Evolutionary conservation across 164 flowering plant genomes (phyloP).

Genomic region (Magnolia sinica): DNA sequence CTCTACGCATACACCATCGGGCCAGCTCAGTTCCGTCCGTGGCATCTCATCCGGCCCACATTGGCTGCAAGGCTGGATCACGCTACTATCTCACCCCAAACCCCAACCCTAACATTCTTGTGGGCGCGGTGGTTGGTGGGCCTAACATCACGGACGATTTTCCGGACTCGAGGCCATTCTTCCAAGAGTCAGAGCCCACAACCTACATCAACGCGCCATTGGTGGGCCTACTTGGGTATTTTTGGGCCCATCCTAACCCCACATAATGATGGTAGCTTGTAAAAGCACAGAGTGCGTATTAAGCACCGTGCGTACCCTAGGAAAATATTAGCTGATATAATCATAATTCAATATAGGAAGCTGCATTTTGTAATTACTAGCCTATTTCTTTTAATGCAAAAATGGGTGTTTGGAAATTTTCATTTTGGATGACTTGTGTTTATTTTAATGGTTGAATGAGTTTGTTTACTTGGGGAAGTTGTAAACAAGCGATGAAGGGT

Average conservation of each 20-base stretch:
- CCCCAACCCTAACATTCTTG: constrained; percentile 77
- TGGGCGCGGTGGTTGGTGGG: constrained; percentile 97
- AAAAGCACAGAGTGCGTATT: background rate
- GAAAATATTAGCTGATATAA: too few species aligned
- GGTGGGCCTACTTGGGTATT: constrained; percentile 79
- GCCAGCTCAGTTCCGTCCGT: constrained; percentile 82
- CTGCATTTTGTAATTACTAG: too few species aligned
- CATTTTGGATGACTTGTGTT: too few species aligned
- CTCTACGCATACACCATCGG: constrained; percentile 82
- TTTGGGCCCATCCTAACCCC: constrained; percentile 50
- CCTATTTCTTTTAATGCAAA: too few species aligned
- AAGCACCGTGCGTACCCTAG: background rate
- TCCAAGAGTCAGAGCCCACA: constrained; percentile 91
- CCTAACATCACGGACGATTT: constrained; percentile 75
- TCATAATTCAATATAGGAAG: too few species aligned
- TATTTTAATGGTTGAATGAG: too few species aligned
- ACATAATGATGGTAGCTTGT: background rate
- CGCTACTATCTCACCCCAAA: constrained; percentile 61
- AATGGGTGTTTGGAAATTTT: too few species aligned
- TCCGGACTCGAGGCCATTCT: constrained; percentile 83
- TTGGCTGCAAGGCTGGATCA: constrained; percentile 74
- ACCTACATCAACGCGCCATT: constrained; percentile 93
- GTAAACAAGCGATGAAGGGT: too few species aligned
- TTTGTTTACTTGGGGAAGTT: too few species aligned
- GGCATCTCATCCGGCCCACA: constrained; percentile 65